phyloP scores from a whole-genome alignment of 129 eudicot species.

The Artemisia annua region DNA sequence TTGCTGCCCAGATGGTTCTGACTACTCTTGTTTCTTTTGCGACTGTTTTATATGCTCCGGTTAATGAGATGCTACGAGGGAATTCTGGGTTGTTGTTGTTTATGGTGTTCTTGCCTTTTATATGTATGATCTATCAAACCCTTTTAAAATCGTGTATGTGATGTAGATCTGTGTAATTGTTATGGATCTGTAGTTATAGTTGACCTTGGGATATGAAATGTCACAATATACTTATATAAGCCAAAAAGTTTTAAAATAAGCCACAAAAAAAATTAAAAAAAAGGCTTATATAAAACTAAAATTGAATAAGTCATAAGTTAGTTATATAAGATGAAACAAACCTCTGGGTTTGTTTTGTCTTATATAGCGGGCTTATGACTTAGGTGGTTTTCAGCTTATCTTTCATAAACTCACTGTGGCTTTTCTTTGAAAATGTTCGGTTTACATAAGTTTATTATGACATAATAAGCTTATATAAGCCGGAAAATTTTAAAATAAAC shows the following conservation, averaged over 20 bases:
- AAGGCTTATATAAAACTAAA: no score
- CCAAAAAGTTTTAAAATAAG: no score
- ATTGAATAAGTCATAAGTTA: no score
- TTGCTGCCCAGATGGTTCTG: constrained; percentile 78
- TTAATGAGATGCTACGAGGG: constrained; percentile 71
- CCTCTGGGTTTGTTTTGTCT: no score
- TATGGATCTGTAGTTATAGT: constrained; percentile 23
- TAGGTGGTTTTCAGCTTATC: constrained; percentile 33
- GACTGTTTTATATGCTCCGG: constrained; percentile 76
- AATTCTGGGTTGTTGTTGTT: constrained; percentile 57
- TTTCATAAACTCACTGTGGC: no score
- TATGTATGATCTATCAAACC: neutral
- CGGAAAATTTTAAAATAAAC: no score
- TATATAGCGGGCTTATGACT: no score
- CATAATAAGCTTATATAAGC: no score
- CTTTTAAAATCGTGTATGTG: neutral
- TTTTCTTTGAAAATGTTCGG: no score
- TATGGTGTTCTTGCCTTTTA: constrained; percentile 40
- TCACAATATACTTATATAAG: neutral
- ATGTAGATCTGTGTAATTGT: neutral
- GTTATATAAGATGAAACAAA: no score
- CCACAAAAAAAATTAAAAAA: no score
- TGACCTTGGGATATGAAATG: constrained; percentile 3
- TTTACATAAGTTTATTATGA: no score
- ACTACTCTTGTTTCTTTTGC: constrained; percentile 72